Evolutionary conservation across 768 basidiomycete species (phyloP), one percentile per base, ranked within the genome.

Genomic region (Pulveroboletus sp.): DNA sequence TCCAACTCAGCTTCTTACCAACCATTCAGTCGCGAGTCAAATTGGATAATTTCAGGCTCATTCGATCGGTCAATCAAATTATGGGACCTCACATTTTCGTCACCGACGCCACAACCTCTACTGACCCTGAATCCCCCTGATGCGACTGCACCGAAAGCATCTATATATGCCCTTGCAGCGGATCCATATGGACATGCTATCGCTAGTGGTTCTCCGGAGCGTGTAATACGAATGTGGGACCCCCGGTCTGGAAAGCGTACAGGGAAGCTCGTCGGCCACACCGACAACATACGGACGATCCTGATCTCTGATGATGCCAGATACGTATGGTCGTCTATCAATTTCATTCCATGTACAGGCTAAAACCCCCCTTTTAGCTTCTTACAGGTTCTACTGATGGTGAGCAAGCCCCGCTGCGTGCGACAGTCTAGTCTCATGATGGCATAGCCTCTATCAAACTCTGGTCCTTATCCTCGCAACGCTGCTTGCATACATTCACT

Each of bases 401-500:
- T 74, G 49, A 47, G 72, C 40, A 11, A 27, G n/a, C 21, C 17
- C 32, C 24, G n/a, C 17, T 38, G 9, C 18, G 7, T 47, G 46
- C 14, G 44, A 7, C 38, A 24, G 6, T 24, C 47, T 47, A 27
- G 62, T 61, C 56, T 50, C 43, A 59, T 51, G 6, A 49, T 28
- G 53, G 46, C n/a, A 43, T 56, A 74, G 73, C 90, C 9, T 92
- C 91, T 4, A 80, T 92, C 67, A 97, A 95, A 65, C 79, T 98
- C 27, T 99, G 96, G 96, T 97, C 94, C 1, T 75, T 97, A 15
- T 70, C 79, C 1, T 82, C 90, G 0, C 93, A 97, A 63, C 79
- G 89, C 10, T 95, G 93, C 61, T 71, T 99, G 14, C 93, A 99
- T 61, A 98, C 95, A 2, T 99, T 97, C 72, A 89, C 90, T 0